Evolutionary conservation across 2,329 filamentous ascomycete genomes (phyloP), one percentile per base, ranked within the genome.

Genomic region (Curvularia sp.): DNA sequence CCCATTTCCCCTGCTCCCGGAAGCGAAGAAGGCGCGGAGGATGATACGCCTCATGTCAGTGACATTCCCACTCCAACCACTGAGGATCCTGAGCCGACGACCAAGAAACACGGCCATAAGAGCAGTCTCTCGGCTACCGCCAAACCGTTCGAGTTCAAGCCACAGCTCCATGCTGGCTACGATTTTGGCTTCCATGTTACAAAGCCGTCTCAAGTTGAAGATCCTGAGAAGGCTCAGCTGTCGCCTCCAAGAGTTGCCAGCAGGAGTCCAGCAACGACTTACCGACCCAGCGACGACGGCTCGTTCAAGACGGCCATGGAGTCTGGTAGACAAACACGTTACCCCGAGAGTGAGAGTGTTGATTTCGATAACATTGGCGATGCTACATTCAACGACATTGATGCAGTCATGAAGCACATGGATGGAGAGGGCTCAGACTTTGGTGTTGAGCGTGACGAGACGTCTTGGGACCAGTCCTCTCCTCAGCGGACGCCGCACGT

Each of bases 381-480:
- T 50, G 79, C 81, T 33, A 82, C 88, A 0, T 91, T 91, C 67
- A 89, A 94, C 66, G 93, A 97, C 72, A 93, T 97, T 69, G 93
- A 97, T 79, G 92, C 90, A 44, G 88, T 97, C 52, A 97, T 98
- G 92, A 87, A 89, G 64, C 89, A 95, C 60, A 85, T 97, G 68
- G 89, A 92, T 68, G 85, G 88, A 58, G 86, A 83, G 48, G 87
- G 92, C 64, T 90, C 89, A 1, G 88, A 89, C 51, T 86, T 90
- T 74, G 91, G 91, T 12, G 86, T 92, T 58, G 91, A 92, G 71
- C 88, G 88, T 69, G 80, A 79, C 7, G 75, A 81, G 13, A 80
- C 83, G n/a, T 71, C 75, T 43, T 79, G 76, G 70, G 74, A 75
- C 26, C 69, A 73, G 13, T 73, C 72, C 12, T 75, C 73, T 54